Evolutionary conservation across 225 moss, liverwort and hornwort species (phyloP).

Genomic region (Straminergon stramineum): DNA sequence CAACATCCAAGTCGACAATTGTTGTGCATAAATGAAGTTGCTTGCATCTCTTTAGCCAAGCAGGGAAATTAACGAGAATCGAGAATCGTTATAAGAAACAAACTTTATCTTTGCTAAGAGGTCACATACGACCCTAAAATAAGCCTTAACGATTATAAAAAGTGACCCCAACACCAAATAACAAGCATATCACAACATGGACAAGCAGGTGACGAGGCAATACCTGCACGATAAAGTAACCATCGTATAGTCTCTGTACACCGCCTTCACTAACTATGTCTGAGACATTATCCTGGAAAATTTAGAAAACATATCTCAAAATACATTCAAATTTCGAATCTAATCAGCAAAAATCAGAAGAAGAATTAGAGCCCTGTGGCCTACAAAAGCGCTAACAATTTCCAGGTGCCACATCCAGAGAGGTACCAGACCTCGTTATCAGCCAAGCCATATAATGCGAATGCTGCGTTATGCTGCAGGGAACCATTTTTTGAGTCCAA

Average conservation of each 20-base stretch:
- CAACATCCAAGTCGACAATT: neutral
- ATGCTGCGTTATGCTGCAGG: constrained; percentile 94
- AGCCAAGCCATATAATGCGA: constrained; percentile 93
- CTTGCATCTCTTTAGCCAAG: neutral
- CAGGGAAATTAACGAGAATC: neutral
- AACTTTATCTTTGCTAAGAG: neutral
- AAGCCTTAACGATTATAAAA: neutral
- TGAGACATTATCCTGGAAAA: constrained; percentile 85
- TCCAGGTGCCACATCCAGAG: neutral
- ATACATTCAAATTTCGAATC: neutral
- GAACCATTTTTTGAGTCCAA: constrained; percentile 97
- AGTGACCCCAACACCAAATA: neutral
- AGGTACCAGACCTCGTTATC: constrained; percentile 73
- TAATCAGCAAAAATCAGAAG: neutral
- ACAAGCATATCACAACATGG: neutral
- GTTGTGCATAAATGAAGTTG: neutral
- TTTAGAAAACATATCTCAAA: neutral
- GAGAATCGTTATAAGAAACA: neutral
- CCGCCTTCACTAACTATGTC: constrained; percentile 99
- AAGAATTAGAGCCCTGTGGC: neutral
- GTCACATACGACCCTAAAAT: neutral
- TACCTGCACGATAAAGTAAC: constrained; percentile 96
- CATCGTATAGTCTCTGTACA: constrained; percentile 90
- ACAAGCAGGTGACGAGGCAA: neutral
- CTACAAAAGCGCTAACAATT: neutral